A percentile compares a stretch with the other conserved stretches of the same genome.
Evolutionary conservation across 2,329 filamentous ascomycete genomes (phyloP).

Genomic region (Periconia sp.): DNA sequence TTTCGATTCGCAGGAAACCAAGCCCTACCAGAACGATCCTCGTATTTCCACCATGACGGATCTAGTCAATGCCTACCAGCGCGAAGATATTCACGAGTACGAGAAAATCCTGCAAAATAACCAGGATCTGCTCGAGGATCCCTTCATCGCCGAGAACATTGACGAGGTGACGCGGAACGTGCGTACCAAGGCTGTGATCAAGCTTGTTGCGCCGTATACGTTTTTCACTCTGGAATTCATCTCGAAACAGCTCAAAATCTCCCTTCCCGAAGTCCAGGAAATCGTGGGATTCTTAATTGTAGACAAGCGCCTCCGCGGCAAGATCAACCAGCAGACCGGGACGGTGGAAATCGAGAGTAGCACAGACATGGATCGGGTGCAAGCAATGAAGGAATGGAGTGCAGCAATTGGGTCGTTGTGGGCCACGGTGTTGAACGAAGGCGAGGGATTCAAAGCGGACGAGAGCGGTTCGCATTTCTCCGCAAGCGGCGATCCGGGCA

Average conservation of each 20-base stretch:
- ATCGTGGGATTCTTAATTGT: constrained; percentile 95
- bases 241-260: constrained; percentile 83
- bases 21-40: constrained; percentile 94
- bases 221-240: constrained; percentile 88
- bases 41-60: constrained; percentile 97
- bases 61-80: constrained; percentile 93
- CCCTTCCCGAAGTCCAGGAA: constrained; percentile 83
- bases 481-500: constrained; percentile 22
- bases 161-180: constrained; percentile 98
- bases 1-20: constrained; percentile 97
- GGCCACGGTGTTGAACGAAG: constrained; percentile 72
- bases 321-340: constrained; percentile 85
- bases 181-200: constrained; percentile 92
- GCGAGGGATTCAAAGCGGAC: constrained; percentile 67
- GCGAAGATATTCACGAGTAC: constrained; percentile 90
- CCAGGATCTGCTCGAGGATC: constrained; percentile 84
- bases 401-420: constrained; percentile 70
- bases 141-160: constrained; percentile 98
- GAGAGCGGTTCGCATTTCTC: constrained; percentile 44
- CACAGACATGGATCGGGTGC: constrained; percentile 72
- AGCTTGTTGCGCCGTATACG: constrained; percentile 92
- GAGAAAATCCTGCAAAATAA: constrained; percentile 85
- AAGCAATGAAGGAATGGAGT: constrained; percentile 73
- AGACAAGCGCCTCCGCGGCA: constrained; percentile 81
- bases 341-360: constrained; percentile 77